Evolutionary conservation across 1,284 basidiomycete genomes (phyloP), one percentile per base, ranked within the genome.

Genomic region (Boletus holoroseus): DNA sequence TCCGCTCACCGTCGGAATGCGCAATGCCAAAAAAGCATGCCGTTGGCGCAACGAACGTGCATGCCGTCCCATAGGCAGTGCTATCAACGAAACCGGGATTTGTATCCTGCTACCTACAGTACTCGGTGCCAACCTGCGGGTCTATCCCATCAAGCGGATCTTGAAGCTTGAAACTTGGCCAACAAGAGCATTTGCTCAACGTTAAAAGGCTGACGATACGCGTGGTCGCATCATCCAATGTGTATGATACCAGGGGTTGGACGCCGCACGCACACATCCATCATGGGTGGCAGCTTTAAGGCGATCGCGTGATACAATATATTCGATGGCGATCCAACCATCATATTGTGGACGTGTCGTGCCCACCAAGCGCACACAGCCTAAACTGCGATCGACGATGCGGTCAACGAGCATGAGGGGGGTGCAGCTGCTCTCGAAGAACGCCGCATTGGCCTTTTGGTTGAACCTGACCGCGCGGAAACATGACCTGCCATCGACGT

Each of bases 231-330:
- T 42, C 35, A 44, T 30, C 11, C 15, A 27, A 22, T 22, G 6
- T 30, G 27, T 13, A 51, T 46, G 48, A 57, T 32, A 16, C 47
- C 47, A 37, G 39, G 34, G 37, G 31, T 50, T 38, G 44, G 55
- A 31, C 30, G 22, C 39, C 42, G 42, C 48, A 38, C 38, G 43
- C 49, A 32, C 26, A 34, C 27, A 27, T 34, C 30, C 44, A 40
- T 38, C 48, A 42, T 16, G 26, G 31, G 50, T 63, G 57, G 61
- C 52, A 52, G 47, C 61, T 53, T 32, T 32, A 26, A 50, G 46
- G 36, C 26, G 39, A 58, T 55, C 54, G 34, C 44, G 36, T 49
- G 44, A 34, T 24, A 40, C 39, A 41, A 46, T 24, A 36, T 15
- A 31, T 41, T 46, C n/a, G 12, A 44, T 18, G 32, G 42, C 42